Percentiles rank a stretch among this genome's conserved stretches.
phyloP scores from a whole-genome alignment of 2,329 filamentous ascomycete genomes.

The Pseudogymnoascus sp. region DNA sequence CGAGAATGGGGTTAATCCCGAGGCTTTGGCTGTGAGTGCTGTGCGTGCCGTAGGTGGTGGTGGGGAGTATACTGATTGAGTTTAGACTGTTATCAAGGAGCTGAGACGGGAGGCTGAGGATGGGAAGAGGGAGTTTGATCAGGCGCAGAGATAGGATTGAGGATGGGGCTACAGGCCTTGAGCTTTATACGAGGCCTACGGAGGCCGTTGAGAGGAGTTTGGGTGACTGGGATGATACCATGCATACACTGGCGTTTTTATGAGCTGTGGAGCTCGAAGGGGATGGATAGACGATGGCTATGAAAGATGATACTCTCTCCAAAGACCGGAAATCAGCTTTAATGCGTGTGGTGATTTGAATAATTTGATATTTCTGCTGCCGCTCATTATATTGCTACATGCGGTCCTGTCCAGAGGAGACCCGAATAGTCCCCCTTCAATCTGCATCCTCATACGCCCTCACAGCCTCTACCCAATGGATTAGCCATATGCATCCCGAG shows the following conservation, averaged over 20 bases:
- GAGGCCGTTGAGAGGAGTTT: background rate
- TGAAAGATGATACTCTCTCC: background rate
- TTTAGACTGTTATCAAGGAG: conserved; percentile 26
- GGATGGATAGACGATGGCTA: background rate
- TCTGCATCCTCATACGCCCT: background rate
- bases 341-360: background rate
- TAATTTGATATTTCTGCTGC: background rate
- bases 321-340: background rate
- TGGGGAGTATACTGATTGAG: conserved; percentile 11
- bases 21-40: conserved; percentile 74
- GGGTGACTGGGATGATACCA: conserved; percentile 1
- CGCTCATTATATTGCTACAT: conserved; percentile 6
- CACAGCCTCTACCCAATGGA: background rate
- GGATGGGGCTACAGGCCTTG: background rate
- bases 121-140: conserved; percentile 13
- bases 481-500: background rate
- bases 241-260: conserved; percentile 3
- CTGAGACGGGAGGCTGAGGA: conserved; percentile 26
- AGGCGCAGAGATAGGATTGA: background rate
- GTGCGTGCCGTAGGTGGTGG: background rate
- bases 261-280: background rate
- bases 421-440: background rate
- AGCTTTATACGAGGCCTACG: background rate
- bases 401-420: background rate
- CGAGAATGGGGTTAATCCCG: conserved; percentile 93